A percentile compares a stretch with the other conserved stretches of the same genome.
These are phyloP conservation scores for Mycena vitilis DNA, from an alignment of 768 basidiomycete species.

Conservation along the genomic window DNA sequence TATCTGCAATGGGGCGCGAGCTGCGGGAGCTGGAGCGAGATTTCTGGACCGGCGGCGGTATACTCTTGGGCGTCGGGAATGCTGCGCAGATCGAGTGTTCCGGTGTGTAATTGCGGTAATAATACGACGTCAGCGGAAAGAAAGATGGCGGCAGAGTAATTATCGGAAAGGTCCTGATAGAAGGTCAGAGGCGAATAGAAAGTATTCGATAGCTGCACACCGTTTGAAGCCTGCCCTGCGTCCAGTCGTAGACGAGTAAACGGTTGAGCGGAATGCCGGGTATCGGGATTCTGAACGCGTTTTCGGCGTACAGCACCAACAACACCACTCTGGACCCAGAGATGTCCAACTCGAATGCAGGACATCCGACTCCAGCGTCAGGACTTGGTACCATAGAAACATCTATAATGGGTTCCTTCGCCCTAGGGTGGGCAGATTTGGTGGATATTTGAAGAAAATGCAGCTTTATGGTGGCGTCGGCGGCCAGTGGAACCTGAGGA, in stretches of 20 bases:
- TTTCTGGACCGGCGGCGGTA: neutral
- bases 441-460: constrained; percentile 10
- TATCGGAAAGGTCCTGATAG: neutral
- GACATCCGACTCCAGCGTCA: too few relatives aligned
- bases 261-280: neutral
- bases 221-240: neutral
- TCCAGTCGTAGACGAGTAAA: constrained; percentile 15
- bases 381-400: neutral
- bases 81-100: constrained; percentile 8
- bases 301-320: neutral
- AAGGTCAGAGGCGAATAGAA: too few relatives aligned
- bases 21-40: constrained; percentile 5
- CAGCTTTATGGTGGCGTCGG: neutral
- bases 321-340: neutral
- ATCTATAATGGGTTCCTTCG: neutral
- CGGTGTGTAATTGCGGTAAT: neutral
- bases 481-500: neutral
- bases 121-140: neutral
- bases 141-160: neutral
- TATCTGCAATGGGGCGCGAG: neutral
- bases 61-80: neutral
- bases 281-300: too few relatives aligned
- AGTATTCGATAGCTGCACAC: neutral
- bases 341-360: neutral
- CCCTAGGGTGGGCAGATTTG: neutral